Evolutionary conservation across 192 early-diverging fungal genomes (phyloP).

Genomic region (Spizellomyces sp.): DNA sequence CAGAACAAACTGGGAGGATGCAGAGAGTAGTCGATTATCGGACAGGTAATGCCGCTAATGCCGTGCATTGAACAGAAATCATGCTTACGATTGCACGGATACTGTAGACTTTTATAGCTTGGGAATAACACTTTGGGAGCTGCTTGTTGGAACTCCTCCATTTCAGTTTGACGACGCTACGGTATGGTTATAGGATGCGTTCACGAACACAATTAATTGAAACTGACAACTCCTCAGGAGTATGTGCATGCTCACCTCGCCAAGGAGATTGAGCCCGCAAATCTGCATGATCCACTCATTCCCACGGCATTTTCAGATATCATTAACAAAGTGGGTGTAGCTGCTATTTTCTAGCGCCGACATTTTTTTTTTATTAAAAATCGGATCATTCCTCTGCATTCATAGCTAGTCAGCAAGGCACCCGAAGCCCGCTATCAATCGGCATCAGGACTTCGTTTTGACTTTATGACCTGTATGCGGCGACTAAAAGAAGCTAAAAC

Average conservation of each 20-base stretch:
- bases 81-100: background rate
- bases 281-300: conserved; percentile 38
- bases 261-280: conserved; percentile 39
- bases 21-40: conserved; percentile 46
- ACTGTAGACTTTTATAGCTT: conserved; percentile 49
- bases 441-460: conserved; percentile 43
- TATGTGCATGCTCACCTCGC: conserved; percentile 54
- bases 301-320: conserved; percentile 42
- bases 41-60: conserved; percentile 28
- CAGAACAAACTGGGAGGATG: conserved; percentile 58
- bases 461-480: conserved; percentile 32
- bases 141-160: conserved; percentile 44
- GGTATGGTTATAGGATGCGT: conserved; percentile 24
- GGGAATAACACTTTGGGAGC: conserved; percentile 55
- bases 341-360: background rate
- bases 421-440: conserved; percentile 54
- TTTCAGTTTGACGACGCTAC: conserved; percentile 46
- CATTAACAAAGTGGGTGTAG: conserved; percentile 34
- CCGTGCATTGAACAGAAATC: background rate
- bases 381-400: background rate
- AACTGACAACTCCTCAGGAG: conserved; percentile 26
- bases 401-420: conserved; percentile 42
- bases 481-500: conserved; percentile 21
- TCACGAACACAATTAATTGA: background rate
- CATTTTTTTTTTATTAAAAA: background rate